phyloP scores from a whole-genome alignment of 1,139 yeast genomes.

The Meyerozyma smithsonii region DNA sequence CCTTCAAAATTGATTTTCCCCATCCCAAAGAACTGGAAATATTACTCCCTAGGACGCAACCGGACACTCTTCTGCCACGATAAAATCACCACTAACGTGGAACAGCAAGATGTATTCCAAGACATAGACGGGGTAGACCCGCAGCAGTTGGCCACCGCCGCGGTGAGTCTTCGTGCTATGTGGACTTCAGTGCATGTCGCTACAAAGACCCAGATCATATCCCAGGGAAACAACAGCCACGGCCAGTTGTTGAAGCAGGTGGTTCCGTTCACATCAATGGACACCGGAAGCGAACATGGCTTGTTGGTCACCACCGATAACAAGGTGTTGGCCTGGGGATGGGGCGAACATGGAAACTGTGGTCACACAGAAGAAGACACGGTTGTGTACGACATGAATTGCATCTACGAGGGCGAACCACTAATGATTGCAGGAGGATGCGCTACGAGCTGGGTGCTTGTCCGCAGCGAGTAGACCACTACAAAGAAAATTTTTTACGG shows the following conservation, averaged over 20 bases:
- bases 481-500: conserved; percentile 21
- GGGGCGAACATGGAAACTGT: conserved; percentile 99
- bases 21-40: neutral
- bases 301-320: conserved; percentile 30
- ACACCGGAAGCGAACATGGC: conserved; percentile 88
- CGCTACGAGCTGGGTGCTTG: conserved; percentile 40
- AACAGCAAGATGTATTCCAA: neutral
- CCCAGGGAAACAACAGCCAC: conserved; percentile 74
- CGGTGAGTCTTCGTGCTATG: conserved; percentile 46
- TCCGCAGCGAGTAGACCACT: conserved; percentile 6
- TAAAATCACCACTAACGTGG: neutral
- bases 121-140: neutral
- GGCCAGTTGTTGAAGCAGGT: conserved; percentile 48
- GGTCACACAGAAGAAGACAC: conserved; percentile 41
- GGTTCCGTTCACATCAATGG: conserved; percentile 16
- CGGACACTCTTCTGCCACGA: neutral
- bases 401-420: conserved; percentile 24
- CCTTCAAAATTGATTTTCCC: conserved; percentile 2
- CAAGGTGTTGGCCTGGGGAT: conserved; percentile 77
- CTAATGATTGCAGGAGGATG: conserved; percentile 39
- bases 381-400: conserved; percentile 35
- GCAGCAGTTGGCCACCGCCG: neutral
- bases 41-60: neutral
- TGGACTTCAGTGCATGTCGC: conserved; percentile 76
- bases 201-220: conserved; percentile 21